A percentile compares a stretch with the other conserved stretches of the same genome.
phyloP scores from a whole-genome alignment of 352 stramenopile genomes.

The Globisporangium paddicum region DNA sequence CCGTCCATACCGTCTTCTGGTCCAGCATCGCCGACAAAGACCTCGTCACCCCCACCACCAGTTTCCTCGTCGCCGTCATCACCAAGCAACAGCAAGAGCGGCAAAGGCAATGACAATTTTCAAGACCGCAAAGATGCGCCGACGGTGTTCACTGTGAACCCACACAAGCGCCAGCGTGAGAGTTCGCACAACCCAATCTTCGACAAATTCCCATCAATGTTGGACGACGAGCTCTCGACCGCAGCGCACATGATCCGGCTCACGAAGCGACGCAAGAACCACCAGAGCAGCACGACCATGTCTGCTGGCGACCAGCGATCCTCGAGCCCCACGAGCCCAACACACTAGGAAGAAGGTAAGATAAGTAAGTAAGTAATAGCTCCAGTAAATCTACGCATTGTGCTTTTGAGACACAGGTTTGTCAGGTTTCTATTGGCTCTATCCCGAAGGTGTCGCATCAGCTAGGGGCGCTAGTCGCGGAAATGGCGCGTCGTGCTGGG shows the following conservation, averaged over 20 bases:
- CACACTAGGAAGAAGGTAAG: neutral
- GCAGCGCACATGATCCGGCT: slow-evolving; percentile 24
- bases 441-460: neutral
- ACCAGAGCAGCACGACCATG: neutral
- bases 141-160: slow-evolving; percentile 12
- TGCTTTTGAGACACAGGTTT: neutral
- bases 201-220: slow-evolving; percentile 26
- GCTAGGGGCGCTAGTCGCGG: slow-evolving; percentile 22
- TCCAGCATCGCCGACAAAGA: neutral
- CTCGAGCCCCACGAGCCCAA: neutral
- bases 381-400: slow-evolving; percentile 10
- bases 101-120: slow-evolving; percentile 6
- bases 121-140: neutral
- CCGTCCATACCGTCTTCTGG: neutral
- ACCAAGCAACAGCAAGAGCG: slow-evolving; percentile 2
- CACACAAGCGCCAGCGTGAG: slow-evolving; percentile 40
- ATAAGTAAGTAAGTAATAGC: neutral
- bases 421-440: neutral
- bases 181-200: slow-evolving; percentile 26
- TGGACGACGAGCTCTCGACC: slow-evolving; percentile 20
- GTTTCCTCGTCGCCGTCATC: neutral
- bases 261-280: slow-evolving; percentile 47
- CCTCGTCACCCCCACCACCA: neutral
- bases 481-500: slow-evolving; percentile 71
- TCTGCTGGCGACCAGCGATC: neutral